A percentile compares a stretch with the other conserved stretches of the same genome.
These are phyloP conservation scores for Eutypa lata DNA, from an alignment of 2,329 filamentous ascomycete genomes.

Conservation along the genomic window DNA sequence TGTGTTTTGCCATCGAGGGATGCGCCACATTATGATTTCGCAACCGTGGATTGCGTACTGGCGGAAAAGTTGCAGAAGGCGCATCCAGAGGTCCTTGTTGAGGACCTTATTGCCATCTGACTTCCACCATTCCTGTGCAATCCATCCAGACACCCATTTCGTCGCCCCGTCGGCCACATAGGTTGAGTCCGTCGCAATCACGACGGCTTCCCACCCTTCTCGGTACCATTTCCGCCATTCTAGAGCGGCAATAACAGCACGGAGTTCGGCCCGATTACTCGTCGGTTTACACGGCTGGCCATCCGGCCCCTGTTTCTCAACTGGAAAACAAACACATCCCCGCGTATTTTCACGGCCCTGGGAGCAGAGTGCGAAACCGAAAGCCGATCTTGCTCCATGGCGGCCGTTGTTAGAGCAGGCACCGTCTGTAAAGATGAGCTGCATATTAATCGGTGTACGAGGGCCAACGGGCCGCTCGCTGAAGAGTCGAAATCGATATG, in stretches of 20 bases:
- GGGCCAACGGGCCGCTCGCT: not conserved
- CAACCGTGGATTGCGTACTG: constrained; percentile 3
- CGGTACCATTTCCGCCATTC: constrained; percentile 18
- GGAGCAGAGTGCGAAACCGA: constrained; percentile 19
- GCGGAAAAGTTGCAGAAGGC: not conserved
- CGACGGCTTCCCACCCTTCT: constrained; percentile 8
- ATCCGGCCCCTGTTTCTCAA: constrained; percentile 34
- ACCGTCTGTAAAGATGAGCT: not conserved
- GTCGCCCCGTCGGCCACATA: constrained; percentile 5
- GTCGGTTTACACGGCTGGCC: constrained; percentile 29
- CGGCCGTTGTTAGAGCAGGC: not conserved
- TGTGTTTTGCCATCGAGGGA: not conserved
- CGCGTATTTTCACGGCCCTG: constrained; percentile 2
- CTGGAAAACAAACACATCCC: constrained; percentile 26
- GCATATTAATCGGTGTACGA: not conserved
- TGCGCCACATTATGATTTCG: constrained; percentile 2
- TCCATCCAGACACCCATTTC: constrained; percentile 1
- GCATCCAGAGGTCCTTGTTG: constrained; percentile 2
- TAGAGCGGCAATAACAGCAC: constrained; percentile 39
- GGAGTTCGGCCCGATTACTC: constrained; percentile 45
- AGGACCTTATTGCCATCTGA: not conserved
- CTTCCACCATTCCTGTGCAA: not conserved
- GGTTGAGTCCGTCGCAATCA: constrained; percentile 5
- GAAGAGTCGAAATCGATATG: not conserved
- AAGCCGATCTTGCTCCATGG: constrained; percentile 3